Evolutionary conservation across 2,329 filamentous ascomycete genomes (phyloP).

Genomic region (Microdochium trichocladiopsis): DNA sequence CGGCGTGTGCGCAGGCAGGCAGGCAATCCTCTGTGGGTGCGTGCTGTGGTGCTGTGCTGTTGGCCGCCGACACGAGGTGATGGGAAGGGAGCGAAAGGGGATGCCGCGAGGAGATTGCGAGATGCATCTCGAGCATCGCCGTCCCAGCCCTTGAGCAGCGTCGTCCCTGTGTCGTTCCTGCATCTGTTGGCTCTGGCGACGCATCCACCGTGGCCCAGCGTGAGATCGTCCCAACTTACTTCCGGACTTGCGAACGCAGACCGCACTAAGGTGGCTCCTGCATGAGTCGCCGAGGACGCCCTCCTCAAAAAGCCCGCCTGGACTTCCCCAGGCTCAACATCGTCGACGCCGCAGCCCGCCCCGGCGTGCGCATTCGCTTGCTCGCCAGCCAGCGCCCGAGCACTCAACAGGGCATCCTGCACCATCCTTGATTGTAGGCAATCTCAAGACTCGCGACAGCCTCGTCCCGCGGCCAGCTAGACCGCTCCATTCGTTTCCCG

Average conservation of each 20-base stretch:
- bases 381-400: background rate
- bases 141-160: no score
- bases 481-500: no score
- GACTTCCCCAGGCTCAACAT: background rate
- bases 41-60: no score
- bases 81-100: constrained; percentile 1
- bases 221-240: background rate
- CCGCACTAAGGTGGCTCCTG: background rate
- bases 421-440: no score
- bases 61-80: no score
- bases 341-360: background rate
- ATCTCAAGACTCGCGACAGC: no score
- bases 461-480: no score
- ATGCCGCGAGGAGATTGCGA: constrained; percentile 5
- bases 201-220: background rate
- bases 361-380: background rate
- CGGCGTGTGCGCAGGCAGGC: no score
- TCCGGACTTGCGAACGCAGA: background rate
- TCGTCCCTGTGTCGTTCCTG: background rate
- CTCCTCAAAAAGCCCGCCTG: background rate
- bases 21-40: no score
- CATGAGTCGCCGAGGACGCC: background rate
- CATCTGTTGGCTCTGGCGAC: background rate
- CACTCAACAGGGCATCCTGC: no score
- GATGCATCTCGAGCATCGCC: background rate